Evolutionary conservation across 2,329 filamentous ascomycete genomes (phyloP).

Genomic region (Fusarium equiseti): DNA sequence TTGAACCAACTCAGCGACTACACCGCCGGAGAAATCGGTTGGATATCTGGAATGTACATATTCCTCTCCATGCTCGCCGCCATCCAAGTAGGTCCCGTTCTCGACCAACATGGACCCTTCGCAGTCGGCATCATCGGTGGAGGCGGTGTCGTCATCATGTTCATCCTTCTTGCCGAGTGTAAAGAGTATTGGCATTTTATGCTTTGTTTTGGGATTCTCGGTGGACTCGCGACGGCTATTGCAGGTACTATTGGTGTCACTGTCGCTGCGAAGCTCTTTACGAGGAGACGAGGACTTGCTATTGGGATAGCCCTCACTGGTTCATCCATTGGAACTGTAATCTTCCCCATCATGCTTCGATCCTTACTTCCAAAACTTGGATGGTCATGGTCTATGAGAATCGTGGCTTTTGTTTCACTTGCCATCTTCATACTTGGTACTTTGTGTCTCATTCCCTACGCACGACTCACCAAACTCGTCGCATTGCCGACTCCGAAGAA

Average conservation of each 20-base stretch:
- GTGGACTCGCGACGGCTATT: conserved; percentile 4
- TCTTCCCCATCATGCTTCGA: conserved; percentile 19
- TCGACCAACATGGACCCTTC: conserved; percentile 11
- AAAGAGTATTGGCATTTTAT: conserved; percentile 17
- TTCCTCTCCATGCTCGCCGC: conserved; percentile 13
- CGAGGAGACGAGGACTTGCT: conserved; percentile 1
- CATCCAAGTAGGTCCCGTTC: conserved; percentile 10
- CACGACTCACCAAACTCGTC: neutral
- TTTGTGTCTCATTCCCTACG: conserved; percentile 6
- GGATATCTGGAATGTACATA: conserved; percentile 17
- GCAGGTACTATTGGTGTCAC: conserved; percentile 15
- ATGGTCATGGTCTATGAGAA: conserved; percentile 13
- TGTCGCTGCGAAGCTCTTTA: conserved; percentile 17
- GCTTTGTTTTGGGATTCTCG: conserved; percentile 7
- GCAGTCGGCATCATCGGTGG: conserved; percentile 6
- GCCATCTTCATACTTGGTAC: neutral
- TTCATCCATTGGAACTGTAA: conserved; percentile 10
- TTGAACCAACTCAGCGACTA: conserved; percentile 19
- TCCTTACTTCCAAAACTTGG: conserved; percentile 5
- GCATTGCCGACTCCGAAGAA: neutral
- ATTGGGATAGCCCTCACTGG: conserved; percentile 11
- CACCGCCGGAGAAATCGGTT: conserved; percentile 12
- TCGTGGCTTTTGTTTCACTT: conserved; percentile 7
- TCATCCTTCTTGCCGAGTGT: conserved; percentile 9
- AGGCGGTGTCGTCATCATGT: neutral